Base-by-base conservation (phyloP, 495 filamentous ascomycete species). In the Collariella sp. region DNA sequence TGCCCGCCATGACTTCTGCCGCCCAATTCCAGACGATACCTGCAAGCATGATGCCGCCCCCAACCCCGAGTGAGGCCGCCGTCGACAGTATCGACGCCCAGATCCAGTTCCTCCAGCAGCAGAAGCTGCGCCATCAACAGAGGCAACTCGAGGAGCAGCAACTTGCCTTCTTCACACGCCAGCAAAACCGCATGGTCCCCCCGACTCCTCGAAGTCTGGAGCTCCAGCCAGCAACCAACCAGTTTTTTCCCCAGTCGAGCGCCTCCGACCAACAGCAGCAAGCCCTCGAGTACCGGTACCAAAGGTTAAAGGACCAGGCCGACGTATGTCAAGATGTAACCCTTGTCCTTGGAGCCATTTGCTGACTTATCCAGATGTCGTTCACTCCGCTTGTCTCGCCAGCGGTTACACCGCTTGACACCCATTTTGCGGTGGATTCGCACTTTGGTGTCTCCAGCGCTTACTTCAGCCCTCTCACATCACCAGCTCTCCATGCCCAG, bases 331-430 rank as follows among this genome's bases (percentile, higher is more conserved):
- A 58, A 57, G 31, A 47, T 3, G 49, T 31, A 42, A 39, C 40
- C 50, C 48, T 36, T 50, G 24, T 35, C 39, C 35, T 24, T 41
- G 50, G 40, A 16, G 16, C 34, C 46, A 11, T 15, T 48, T 54
- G 50, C 65, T 72, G 63, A 77, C 67, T 58, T 58, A 36, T 35
- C 19, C 60, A 88, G 87, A 88, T 91, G 71, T 77, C 88, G 22
- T 96, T 96, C 68, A 98, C 93, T 7, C 93, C 93, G 9, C 81
- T 98, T 26, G 87, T 95, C 7, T 96, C 93, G 33, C 93, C 93
- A 18, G 91, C 90, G 3, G 91, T 96, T 61, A 95, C 91, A 10
- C 91, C 93, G 24, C 77, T 93, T 43, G 91, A 96, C 57, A 79
- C 81, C 31, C 86, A 89, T 63, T 95, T 94, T 67, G 77, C 82